phyloP scores from a whole-genome alignment of 306 rosid genomes.

The Glycine tomentella region DNA sequence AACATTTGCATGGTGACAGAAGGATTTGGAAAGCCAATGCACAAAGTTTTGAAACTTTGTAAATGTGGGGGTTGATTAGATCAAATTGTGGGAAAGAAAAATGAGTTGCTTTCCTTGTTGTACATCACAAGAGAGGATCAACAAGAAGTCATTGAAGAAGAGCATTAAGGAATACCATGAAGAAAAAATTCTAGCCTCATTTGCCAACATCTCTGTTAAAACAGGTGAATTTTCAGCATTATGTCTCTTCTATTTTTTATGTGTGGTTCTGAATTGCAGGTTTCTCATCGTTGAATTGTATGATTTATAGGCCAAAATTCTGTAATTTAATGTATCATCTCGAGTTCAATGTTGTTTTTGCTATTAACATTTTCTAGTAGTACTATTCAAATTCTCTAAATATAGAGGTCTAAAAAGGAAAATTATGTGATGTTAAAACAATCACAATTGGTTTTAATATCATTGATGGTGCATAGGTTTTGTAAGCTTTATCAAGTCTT shows the following conservation, averaged over 20 bases:
- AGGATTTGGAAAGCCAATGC: constrained; percentile 19
- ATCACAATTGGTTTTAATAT: not conserved
- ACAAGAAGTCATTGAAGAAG: constrained; percentile 34
- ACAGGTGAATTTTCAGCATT: constrained; percentile 56
- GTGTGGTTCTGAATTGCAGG: not conserved
- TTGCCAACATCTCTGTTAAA: constrained; percentile 61
- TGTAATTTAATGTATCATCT: constrained; percentile 21
- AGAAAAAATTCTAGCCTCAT: constrained; percentile 18
- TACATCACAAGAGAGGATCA: constrained; percentile 30
- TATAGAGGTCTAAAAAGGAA: not conserved
- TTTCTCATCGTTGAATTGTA: not conserved
- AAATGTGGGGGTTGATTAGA: constrained; percentile 12
- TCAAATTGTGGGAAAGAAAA: constrained; percentile 20
- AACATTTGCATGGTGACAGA: not conserved
- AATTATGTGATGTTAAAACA: not conserved
- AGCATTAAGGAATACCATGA: constrained; percentile 39
- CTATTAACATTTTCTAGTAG: not conserved
- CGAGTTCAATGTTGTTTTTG: not conserved
- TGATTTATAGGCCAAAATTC: constrained; percentile 6
- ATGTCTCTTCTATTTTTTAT: not conserved
- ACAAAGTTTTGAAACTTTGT: not conserved
- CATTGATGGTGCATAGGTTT: constrained; percentile 2
- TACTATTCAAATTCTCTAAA: not conserved
- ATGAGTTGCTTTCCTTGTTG: constrained; percentile 56
- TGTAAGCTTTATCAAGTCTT: too few species aligned